These are phyloP conservation scores for Triangularia setosa DNA, from an alignment of 2,329 filamentous ascomycete species.

Conservation along the genomic window DNA sequence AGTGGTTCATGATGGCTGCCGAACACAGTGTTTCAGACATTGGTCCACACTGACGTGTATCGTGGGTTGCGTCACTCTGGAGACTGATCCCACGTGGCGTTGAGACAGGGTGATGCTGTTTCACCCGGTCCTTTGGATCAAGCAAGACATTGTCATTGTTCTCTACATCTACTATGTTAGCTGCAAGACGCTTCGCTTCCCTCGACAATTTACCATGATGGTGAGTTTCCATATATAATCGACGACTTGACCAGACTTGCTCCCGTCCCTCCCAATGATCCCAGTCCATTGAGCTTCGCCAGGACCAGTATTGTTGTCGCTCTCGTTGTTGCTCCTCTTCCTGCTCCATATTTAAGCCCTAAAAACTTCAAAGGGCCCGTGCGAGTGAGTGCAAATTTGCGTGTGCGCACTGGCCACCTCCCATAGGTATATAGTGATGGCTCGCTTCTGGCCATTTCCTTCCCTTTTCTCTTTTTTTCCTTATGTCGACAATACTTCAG, in stretches of 20 bases:
- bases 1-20: background rate
- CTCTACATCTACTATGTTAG: no score
- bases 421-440: conserved; percentile 39
- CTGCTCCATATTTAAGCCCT: no score
- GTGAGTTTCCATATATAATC: no score
- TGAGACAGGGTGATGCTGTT: background rate
- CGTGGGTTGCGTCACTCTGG: background rate
- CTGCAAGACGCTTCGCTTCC: no score
- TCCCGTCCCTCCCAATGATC: background rate
- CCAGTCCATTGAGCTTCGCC: background rate
- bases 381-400: conserved; percentile 16
- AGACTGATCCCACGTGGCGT: background rate
- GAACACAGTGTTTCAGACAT: background rate
- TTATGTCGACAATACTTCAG: conserved; percentile 62
- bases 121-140: background rate
- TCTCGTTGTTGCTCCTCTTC: background rate
- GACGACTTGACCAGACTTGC: background rate
- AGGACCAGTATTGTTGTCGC: background rate
- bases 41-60: background rate
- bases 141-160: background rate
- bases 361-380: background rate
- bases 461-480: conserved; percentile 47
- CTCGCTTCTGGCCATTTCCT: conserved; percentile 30
- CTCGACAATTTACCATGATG: no score
- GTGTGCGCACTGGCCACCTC: conserved; percentile 25